A percentile compares a stretch with the other conserved stretches of the same genome.
phyloP scores from a whole-genome alignment of 2,329 filamentous ascomycete species.

The Ascochyta lentis region DNA sequence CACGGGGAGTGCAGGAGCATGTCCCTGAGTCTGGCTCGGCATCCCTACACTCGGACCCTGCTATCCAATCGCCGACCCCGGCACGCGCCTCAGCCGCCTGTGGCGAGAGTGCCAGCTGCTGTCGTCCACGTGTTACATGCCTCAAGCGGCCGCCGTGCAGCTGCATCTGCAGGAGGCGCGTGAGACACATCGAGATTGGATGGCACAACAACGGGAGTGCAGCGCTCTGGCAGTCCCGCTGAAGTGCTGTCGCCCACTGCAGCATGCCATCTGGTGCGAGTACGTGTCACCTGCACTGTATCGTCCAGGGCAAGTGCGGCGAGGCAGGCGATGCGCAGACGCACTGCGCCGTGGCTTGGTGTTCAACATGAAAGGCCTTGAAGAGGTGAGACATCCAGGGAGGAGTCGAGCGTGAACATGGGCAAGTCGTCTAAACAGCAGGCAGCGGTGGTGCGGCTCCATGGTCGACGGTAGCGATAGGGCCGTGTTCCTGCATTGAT shows the following conservation, averaged over 20 bases:
- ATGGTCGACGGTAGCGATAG: slow-evolving; percentile 1
- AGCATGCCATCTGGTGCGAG: slow-evolving; percentile 23
- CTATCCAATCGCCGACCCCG: slow-evolving; percentile 11
- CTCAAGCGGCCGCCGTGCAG: slow-evolving; percentile 16
- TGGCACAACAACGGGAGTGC: slow-evolving; percentile 8
- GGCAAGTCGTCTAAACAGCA: not conserved
- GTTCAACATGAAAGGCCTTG: slow-evolving; percentile 2
- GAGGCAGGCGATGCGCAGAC: slow-evolving; percentile 19
- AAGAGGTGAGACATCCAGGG: slow-evolving; percentile 6
- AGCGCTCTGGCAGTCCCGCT: slow-evolving; percentile 7
- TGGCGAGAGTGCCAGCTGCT: slow-evolving; percentile 12
- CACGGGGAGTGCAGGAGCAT: not conserved
- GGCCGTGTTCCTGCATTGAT: slow-evolving; percentile 16
- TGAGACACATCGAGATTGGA: slow-evolving; percentile 15
- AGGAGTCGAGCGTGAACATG: not conserved
- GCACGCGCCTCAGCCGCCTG: slow-evolving; percentile 18
- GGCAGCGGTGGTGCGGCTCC: slow-evolving; percentile 7
- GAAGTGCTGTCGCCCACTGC: slow-evolving; percentile 17
- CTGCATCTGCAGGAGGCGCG: slow-evolving; percentile 11
- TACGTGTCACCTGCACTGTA: slow-evolving; percentile 32
- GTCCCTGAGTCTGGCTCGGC: slow-evolving; percentile 1
- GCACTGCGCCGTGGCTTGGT: slow-evolving; percentile 3
- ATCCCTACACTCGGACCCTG: not conserved
- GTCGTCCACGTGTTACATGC: slow-evolving; percentile 31
- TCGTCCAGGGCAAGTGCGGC: slow-evolving; percentile 27